phyloP scores from a whole-genome alignment of 1,284 basidiomycete genomes.

The Ganoderma resinaceum region DNA sequence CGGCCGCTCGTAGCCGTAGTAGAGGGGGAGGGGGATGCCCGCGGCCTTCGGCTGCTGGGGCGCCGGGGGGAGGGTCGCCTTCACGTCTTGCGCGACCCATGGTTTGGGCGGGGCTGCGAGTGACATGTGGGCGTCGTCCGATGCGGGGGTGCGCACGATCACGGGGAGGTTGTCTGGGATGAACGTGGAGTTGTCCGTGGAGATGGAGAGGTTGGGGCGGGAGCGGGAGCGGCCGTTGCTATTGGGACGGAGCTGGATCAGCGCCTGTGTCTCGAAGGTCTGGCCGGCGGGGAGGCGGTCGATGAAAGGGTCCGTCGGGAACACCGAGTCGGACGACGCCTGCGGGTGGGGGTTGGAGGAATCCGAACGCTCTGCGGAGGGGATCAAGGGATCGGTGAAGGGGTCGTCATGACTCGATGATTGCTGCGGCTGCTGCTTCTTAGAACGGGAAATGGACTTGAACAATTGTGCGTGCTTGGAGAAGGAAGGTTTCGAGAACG shows the following conservation, averaged over 20 bases:
- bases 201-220: conserved; percentile 52
- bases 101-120: conserved; percentile 40
- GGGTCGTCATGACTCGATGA: background rate
- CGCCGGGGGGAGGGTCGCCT: too few relatives aligned
- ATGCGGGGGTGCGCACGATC: conserved; percentile 45
- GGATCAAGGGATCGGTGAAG: background rate
- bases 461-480: conserved; percentile 5
- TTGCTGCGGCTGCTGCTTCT: background rate
- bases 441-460: conserved; percentile 5
- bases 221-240: conserved; percentile 15
- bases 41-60: conserved; percentile 30
- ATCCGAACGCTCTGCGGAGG: background rate
- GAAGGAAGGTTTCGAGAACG: conserved; percentile 3
- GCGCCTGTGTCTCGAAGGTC: conserved; percentile 1
- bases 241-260: background rate
- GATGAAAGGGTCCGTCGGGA: conserved; percentile 6
- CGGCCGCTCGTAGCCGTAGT: conserved; percentile 30
- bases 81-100: conserved; percentile 43
- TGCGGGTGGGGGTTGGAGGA: background rate
- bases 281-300: conserved; percentile 10
- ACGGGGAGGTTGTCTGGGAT: conserved; percentile 38
- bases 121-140: conserved; percentile 49
- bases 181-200: conserved; percentile 45
- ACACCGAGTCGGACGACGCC: background rate
- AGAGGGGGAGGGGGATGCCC: conserved; percentile 58